Evolutionary conservation across 78 protist species (phyloP).

Genomic region (Ministeria vibrans): DNA sequence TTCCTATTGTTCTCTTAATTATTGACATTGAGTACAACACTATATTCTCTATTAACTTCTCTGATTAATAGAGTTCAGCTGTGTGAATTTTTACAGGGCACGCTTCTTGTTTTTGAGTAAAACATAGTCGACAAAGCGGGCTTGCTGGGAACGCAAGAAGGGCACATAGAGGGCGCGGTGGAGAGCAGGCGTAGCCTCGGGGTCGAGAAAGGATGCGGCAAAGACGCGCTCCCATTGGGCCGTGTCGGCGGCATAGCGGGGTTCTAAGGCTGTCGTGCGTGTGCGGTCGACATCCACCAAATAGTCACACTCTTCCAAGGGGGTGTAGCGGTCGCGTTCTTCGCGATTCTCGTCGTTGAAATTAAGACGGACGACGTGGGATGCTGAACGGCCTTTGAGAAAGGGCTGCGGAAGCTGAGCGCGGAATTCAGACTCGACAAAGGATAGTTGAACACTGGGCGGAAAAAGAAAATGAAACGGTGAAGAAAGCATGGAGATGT

Average conservation of each 20-base stretch:
- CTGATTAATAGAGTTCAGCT: too few species aligned
- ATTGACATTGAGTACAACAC: too few species aligned
- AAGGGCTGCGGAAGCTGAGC: conserved; percentile 30
- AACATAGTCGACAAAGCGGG: too few species aligned
- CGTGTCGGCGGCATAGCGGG: not conserved
- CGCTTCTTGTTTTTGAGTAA: too few species aligned
- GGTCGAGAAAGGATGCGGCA: not conserved
- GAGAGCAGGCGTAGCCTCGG: not conserved
- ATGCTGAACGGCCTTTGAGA: not conserved
- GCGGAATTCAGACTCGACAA: conserved; percentile 7
- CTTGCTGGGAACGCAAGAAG: too few species aligned
- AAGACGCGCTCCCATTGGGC: not conserved
- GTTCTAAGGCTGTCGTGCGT: not conserved
- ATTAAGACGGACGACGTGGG: not conserved
- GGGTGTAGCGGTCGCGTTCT: conserved; percentile 28
- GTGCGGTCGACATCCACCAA: not conserved
- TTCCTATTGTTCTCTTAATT: too few species aligned
- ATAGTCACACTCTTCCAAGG: not conserved
- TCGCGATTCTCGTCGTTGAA: conserved; percentile 32
- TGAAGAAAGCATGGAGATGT: not conserved
- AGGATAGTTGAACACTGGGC: not conserved
- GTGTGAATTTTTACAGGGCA: too few species aligned
- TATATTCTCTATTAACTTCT: too few species aligned
- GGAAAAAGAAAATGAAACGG: not conserved
- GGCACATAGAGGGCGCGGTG: conserved; percentile 1